Conservation (phyloP, 202 grass and related monocot genomes). For the Elaeis oleifera region DNA sequence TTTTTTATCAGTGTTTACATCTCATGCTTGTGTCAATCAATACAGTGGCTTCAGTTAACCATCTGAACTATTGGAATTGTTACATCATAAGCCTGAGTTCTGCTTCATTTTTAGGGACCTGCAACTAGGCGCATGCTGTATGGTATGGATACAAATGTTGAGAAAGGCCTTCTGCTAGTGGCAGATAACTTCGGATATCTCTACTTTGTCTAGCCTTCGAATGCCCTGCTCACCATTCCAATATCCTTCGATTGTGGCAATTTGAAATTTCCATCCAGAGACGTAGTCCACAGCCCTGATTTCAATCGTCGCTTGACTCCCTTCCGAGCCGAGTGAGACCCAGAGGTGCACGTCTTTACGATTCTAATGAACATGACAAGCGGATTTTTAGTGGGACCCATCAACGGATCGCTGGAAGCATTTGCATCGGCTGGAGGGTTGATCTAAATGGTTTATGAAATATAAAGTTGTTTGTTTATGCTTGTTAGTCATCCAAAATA, state of each 20-base stretch:
- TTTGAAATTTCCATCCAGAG: conserved; percentile 74
- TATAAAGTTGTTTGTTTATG: too few species aligned
- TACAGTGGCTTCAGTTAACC: too few species aligned
- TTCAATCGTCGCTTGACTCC: conserved; percentile 92
- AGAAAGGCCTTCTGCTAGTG: conserved; percentile 81
- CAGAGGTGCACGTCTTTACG: conserved; percentile 31
- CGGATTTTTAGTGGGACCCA: too few species aligned
- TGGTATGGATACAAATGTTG: conserved; percentile 80
- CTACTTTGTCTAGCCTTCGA: conserved; percentile 21
- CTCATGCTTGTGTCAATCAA: too few species aligned
- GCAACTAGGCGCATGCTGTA: conserved; percentile 88
- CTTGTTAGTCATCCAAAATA: too few species aligned
- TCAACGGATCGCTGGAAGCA: too few species aligned
- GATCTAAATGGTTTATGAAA: too few species aligned
- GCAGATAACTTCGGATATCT: conserved; percentile 96
- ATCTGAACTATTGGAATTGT: not conserved
- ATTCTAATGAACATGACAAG: not conserved
- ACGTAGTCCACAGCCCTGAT: conserved; percentile 96
- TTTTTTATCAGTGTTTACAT: too few species aligned
- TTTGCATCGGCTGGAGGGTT: too few species aligned
- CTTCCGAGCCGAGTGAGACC: conserved; percentile 95
- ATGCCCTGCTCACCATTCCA: conserved; percentile 12
- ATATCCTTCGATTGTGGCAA: conserved; percentile 26
- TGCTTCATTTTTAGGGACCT: conserved; percentile 50
- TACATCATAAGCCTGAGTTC: conserved; percentile 6